Percentiles rank a stretch among this genome's conserved stretches.
phyloP scores from a whole-genome alignment of 768 basidiomycete species.

The Tylopilus subfusipes region DNA sequence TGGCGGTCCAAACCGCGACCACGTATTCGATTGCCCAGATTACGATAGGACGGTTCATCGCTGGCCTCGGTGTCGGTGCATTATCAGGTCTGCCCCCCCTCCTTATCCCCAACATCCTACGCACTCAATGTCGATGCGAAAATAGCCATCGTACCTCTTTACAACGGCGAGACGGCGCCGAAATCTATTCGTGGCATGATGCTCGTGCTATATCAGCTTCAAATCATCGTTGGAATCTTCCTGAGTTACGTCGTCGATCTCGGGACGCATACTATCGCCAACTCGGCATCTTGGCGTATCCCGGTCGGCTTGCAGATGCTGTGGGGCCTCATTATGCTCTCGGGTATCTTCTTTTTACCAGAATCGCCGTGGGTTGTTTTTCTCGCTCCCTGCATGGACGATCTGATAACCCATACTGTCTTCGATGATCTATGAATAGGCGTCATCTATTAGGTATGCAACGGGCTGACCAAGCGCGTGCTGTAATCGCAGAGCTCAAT shows the following conservation, averaged over 20 bases:
- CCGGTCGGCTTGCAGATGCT: constrained; percentile 13
- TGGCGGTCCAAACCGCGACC: constrained; percentile 13
- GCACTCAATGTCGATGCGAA: constrained; percentile 12
- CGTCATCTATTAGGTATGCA: constrained; percentile 5
- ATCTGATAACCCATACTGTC: not conserved
- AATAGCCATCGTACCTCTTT: constrained; percentile 56
- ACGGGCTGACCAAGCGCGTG: constrained; percentile 5
- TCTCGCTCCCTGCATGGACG: not conserved
- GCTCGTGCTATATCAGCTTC: constrained; percentile 73
- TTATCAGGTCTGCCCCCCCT: constrained; percentile 5
- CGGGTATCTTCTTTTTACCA: constrained; percentile 12
- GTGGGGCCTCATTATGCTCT: constrained; percentile 12
- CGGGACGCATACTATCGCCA: constrained; percentile 9
- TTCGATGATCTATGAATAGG: constrained; percentile 1
- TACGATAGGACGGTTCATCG: constrained; percentile 11
- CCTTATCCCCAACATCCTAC: not conserved
- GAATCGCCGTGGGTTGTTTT: constrained; percentile 11
- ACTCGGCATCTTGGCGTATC: constrained; percentile 15
- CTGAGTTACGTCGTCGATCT: constrained; percentile 63
- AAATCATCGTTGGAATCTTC: constrained; percentile 70
- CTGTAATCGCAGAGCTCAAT: constrained; percentile 15
- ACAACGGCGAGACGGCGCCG: constrained; percentile 76
- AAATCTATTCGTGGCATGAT: constrained; percentile 67
- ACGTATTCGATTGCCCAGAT: constrained; percentile 12
- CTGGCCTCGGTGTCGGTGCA: constrained; percentile 16